A percentile compares a stretch with the other conserved stretches of the same genome.
Evolutionary conservation across 805 yeast genomes (phyloP).

Genomic region (Pichia membranifaciens): DNA sequence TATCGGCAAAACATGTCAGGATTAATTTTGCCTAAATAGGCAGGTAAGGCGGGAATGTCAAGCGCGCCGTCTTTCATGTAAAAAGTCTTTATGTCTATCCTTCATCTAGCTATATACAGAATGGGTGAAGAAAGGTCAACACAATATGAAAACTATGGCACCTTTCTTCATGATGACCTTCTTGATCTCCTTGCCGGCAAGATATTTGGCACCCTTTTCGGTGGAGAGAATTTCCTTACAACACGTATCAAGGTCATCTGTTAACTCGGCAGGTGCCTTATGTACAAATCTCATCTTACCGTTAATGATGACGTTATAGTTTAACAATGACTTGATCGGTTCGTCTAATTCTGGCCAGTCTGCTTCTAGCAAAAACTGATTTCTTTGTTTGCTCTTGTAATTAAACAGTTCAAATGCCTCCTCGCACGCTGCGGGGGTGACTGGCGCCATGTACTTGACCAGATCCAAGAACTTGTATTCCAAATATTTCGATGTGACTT

Average conservation of each 20-base stretch:
- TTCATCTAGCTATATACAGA: slow-evolving; percentile 2
- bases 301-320: slow-evolving; percentile 62
- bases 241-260: slow-evolving; percentile 31
- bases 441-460: slow-evolving; percentile 65
- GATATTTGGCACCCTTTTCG: slow-evolving; percentile 37
- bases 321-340: slow-evolving; percentile 31
- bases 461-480: slow-evolving; percentile 39
- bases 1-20: too few species aligned
- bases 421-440: slow-evolving; percentile 75
- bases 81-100: too few species aligned
- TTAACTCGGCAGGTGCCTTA: slow-evolving; percentile 30
- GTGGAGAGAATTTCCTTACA: slow-evolving; percentile 31
- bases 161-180: slow-evolving; percentile 48
- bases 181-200: slow-evolving; percentile 38
- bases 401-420: slow-evolving; percentile 65
- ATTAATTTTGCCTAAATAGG: too few species aligned
- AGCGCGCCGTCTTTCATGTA: too few species aligned
- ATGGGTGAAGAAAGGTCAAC: too few species aligned
- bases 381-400: slow-evolving; percentile 14
- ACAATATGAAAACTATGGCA: slow-evolving; percentile 23
- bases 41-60: too few species aligned
- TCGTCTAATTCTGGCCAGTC: slow-evolving; percentile 59
- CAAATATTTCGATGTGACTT: slow-evolving; percentile 8
- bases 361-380: slow-evolving; percentile 44
- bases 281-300: slow-evolving; percentile 58